Conservation (phyloP, 1,139 yeast genomes). For the Debaryomyces udenii region DNA sequence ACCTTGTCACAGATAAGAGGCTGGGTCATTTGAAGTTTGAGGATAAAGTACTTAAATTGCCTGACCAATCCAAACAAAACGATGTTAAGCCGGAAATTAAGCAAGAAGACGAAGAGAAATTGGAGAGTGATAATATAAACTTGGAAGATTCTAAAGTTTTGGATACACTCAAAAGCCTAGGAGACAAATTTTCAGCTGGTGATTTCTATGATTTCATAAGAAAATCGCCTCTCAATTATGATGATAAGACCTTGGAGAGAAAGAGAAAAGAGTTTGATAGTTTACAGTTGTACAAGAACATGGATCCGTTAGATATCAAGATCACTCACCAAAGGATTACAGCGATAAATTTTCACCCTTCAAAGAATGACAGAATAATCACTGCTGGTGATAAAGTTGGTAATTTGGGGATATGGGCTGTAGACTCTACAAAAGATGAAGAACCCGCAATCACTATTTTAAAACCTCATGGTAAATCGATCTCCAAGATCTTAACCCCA, state of each 20-base stretch:
- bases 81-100: constrained; percentile 35
- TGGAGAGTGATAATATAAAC: constrained; percentile 18
- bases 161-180: constrained; percentile 44
- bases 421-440: constrained; percentile 40
- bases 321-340: constrained; percentile 76
- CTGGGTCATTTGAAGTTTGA: constrained; percentile 41
- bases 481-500: constrained; percentile 64
- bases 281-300: constrained; percentile 53
- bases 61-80: constrained; percentile 11
- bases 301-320: constrained; percentile 72
- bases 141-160: constrained; percentile 40
- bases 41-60: constrained; percentile 25
- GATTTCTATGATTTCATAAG: constrained; percentile 67
- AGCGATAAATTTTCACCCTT: constrained; percentile 75
- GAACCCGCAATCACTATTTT: constrained; percentile 64
- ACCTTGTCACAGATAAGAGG: constrained; percentile 50
- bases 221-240: constrained; percentile 25
- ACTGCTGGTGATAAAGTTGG: constrained; percentile 90
- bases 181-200: constrained; percentile 70
- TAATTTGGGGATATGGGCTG: constrained; percentile 87
- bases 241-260: constrained; percentile 43
- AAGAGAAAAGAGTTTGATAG: constrained; percentile 56
- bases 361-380: constrained; percentile 60
- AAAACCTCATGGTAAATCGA: constrained; percentile 75
- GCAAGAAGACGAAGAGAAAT: constrained; percentile 22